phyloP scores from a whole-genome alignment of 225 moss, liverwort and hornwort species.

The Climacium dendroides region DNA sequence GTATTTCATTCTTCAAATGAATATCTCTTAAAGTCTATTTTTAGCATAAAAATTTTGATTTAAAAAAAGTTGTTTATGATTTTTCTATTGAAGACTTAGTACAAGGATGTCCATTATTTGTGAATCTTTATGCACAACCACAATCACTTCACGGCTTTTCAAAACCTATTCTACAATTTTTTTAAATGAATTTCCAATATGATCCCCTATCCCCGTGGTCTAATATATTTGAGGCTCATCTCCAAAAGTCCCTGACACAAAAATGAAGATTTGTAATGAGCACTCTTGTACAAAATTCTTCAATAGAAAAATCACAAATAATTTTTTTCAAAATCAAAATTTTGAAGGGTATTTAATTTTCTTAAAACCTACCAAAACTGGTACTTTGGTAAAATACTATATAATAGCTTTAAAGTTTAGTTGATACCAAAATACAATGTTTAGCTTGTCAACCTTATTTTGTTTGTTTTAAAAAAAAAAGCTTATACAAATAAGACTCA shows the following conservation, averaged over 20 bases:
- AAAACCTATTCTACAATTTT: no score
- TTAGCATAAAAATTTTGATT: background rate
- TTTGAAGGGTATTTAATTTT: background rate
- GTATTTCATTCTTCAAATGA: fast-evolving
- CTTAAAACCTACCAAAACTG: no score
- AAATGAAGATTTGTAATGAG: background rate
- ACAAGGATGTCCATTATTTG: fast-evolving
- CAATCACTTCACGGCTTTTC: no score
- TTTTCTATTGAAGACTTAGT: background rate
- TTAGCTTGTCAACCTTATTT: no score
- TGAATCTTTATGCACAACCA: no score
- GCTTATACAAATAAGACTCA: background rate
- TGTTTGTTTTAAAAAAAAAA: no score
- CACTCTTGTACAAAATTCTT: background rate
- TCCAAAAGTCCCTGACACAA: no score
- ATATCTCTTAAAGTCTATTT: background rate
- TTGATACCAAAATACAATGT: background rate
- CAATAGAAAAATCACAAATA: no score
- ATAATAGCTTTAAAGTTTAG: background rate
- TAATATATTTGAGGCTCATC: no score
- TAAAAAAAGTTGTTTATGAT: no score
- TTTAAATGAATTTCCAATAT: no score
- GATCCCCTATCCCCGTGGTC: background rate
- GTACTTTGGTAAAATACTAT: background rate
- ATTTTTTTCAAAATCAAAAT: no score